Evolutionary conservation across 169 alveolate genomes (phyloP), one percentile per base, ranked within the genome.

Genomic region (Plasmodium gaboni): DNA sequence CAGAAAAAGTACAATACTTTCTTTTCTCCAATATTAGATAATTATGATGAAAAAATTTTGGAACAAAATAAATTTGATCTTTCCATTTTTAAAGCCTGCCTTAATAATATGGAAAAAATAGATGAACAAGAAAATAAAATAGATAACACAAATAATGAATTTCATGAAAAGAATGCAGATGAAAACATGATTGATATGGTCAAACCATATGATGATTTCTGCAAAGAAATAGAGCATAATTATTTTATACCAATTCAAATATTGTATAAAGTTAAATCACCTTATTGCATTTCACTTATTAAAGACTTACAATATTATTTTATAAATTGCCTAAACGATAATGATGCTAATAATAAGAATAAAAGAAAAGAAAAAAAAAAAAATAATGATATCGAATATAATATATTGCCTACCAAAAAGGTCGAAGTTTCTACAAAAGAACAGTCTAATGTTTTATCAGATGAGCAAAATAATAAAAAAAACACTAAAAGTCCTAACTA

Each of bases 191-290:
- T 38, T 38, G 46, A 38, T 38, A 38, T 38, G 46, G 46, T 38
- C 5, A 22, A 72, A 72, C 85, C 85, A 48, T 57, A 26, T 24
- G 44, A 44, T 17, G 61, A 73, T 57, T 57, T 57, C 19, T 65
- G 32, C 9, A 60, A 73, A 13, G 87, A 73, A 55, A 60, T 60
- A 28, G 19, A 60, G 28, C 28, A 73, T 2, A 12, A 51, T 15
- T 55, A 51, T 76, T 76, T 64, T 44, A 55, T 76, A 32, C 68
- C 89, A n/a, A 65, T 76, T 48, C 74, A 76, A 53, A 9, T 76
- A 42, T 22, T 76, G 28, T 64, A 76, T 19, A 63, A 63, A 53
- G 9, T 76, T 4, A 76, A 76, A 55, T 46, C 53, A 22, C 12
- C 6, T 12, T 12, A 13, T 24, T 72, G 44, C 3, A 55, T 74